Evolutionary conservation across 331 rosid genomes (phyloP), one percentile per base, ranked within the genome.

Genomic region (Dryas integrifolia): DNA sequence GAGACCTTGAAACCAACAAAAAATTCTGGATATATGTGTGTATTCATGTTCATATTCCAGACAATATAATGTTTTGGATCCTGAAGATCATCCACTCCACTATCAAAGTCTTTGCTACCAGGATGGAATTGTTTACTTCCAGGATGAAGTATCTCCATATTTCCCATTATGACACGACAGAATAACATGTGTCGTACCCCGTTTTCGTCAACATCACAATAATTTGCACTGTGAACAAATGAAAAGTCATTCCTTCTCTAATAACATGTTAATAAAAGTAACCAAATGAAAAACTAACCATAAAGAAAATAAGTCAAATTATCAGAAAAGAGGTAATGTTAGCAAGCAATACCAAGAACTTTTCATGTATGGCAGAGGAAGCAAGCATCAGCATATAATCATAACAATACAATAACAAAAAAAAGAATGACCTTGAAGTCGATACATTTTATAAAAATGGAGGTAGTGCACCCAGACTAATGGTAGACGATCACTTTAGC

Each of bases 131-230:
- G 96, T 35, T 50, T 59, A 83, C 79, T 82, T 69, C 88, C 92
- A 50, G 78, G 87, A 56, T 46, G 43, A 69, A 93, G 77, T 72
- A 72, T 81, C 84, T 91, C 97, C 92, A 85, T 80, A n/a, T 80
- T 86, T 76, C 97, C 98, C 92, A 89, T 74, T 77, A 93, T 85
- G 51, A 91, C 96, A 51, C 88, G 96, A 58, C 98, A 93, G 3
- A 89, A 76, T 6, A 85, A 85, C 86, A 93, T 70, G 80, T 89
- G 86, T 10, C 64, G 84, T 74, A 77, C 77, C 73, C 84, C 92
- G 18, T 89, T 89, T 85, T 94, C 95, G 82, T 94, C 98, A 89
- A 84, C 85, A 88, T 91, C 96, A 80, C 88, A 86, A 72, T 48
- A 49, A 48, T 51, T 81, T 16, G 85, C 96, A 82, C 96, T 94